Conservation (phyloP, 2,329 filamentous ascomycete species). For the Rutstroemia sp. region DNA sequence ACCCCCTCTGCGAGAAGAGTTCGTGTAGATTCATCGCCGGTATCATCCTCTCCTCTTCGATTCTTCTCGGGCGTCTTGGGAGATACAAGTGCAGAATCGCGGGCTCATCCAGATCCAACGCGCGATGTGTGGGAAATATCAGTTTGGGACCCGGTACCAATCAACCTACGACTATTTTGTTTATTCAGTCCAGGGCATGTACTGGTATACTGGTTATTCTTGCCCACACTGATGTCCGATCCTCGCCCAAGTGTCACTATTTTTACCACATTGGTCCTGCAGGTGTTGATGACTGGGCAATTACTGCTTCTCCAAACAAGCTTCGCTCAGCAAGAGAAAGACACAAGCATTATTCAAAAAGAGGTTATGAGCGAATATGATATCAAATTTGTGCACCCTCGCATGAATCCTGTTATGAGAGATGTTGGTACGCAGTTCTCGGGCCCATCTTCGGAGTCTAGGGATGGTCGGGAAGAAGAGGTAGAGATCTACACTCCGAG, state of each 20-base stretch:
- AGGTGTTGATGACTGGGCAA: conserved; percentile 67
- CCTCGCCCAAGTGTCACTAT: conserved; percentile 79
- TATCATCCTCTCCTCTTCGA: conserved; percentile 69
- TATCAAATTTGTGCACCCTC: conserved; percentile 87
- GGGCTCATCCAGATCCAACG: conserved; percentile 73
- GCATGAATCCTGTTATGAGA: conserved; percentile 71
- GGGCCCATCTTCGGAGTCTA: conserved; percentile 17
- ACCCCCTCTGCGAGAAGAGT: conserved; percentile 88
- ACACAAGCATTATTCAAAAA: conserved; percentile 75
- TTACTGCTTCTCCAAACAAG: conserved; percentile 64
- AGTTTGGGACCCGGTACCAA: conserved; percentile 86
- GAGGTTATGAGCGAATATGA: conserved; percentile 96
- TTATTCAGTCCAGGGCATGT: conserved; percentile 91
- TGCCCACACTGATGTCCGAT: conserved; percentile 71
- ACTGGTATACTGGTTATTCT: conserved; percentile 80
- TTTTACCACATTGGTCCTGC: conserved; percentile 72
- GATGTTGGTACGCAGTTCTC: conserved; percentile 75
- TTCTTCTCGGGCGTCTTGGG: conserved; percentile 63
- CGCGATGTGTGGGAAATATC: conserved; percentile 92
- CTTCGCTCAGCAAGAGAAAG: conserved; percentile 80
- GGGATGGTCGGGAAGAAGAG: conserved; percentile 29
- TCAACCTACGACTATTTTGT: conserved; percentile 76
- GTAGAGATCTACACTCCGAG: conserved; percentile 56
- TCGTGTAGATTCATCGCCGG: conserved; percentile 75
- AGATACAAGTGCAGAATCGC: conserved; percentile 65